Base-by-base conservation (phyloP, 1,284 basidiomycete species). In the Ganoderma lucidum region DNA sequence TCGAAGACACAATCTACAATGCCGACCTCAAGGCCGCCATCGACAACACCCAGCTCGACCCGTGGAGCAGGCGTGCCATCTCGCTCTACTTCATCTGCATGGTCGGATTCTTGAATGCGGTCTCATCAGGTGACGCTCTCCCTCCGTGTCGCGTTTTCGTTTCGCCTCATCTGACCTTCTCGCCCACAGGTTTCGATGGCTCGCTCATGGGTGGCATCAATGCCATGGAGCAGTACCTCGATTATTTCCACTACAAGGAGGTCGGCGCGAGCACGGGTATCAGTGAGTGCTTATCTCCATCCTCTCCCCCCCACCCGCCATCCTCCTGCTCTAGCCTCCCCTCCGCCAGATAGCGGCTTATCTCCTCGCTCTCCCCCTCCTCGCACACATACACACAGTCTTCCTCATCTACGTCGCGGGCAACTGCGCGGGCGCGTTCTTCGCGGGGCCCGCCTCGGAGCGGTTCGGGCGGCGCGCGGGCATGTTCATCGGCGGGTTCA, bases 141-240 rank as follows among this genome's bases (percentile, higher is more conserved):
- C 32, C 23, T 51, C 10, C 10, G 23, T 51, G 23, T 12, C 45
- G 9, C 6, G n/a, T 44, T 10, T 51, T 23, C n/a, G 44, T 10
- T 48, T 17, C 14, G 6, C 19, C 23, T 58, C 28, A 14, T 28
- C 67, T 69, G 45, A 65, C 41, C 42, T 6, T 30, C 59, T 19
- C 35, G n/a, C 28, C 35, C 28, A 19, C 60, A 69, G 68, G 68
- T 37, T 69, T 69, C 44, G 68, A 69, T 28, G 68, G 68, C 1
- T 69, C 68, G 10, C 68, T 69, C 44, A 69, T 69, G 68, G 68
- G 68, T 14, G 68, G 68, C 10, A 69, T 69, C 60, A 69, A 69
- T 41, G 68, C 68, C 19, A 69, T 69, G 68, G 45, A 56, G 15
- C 68, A 69, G 28, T 69, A 69, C 28, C 68, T 65, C 12, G 12